Evolutionary conservation across 1,284 basidiomycete genomes (phyloP).

Genomic region (Boletus semigastroideus): DNA sequence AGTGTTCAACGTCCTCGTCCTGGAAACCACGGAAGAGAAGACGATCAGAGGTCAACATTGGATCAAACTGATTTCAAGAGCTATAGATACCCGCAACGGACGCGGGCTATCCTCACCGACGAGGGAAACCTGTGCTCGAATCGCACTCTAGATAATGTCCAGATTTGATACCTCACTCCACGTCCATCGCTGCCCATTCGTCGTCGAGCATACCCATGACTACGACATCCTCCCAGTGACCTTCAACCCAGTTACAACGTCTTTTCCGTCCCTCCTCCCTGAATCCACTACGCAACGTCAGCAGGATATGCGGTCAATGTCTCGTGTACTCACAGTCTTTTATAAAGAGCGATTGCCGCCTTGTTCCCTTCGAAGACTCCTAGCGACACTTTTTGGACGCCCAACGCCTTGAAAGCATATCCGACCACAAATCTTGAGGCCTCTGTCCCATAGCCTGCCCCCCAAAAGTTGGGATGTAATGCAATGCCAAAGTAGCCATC

Average conservation of each 20-base stretch:
- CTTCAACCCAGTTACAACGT: constrained; percentile 8
- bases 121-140: background rate
- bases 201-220: background rate
- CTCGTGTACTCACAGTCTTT: constrained; percentile 18
- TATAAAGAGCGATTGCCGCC: constrained; percentile 19
- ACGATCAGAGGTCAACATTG: constrained; percentile 19
- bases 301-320: background rate
- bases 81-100: background rate
- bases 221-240: constrained; percentile 14
- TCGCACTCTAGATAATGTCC: background rate
- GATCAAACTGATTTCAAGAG: background rate
- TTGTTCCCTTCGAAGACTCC: constrained; percentile 18
- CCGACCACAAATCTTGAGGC: constrained; percentile 19
- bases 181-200: constrained; percentile 11
- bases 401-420: constrained; percentile 24
- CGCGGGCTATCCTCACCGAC: background rate
- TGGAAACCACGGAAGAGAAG: constrained; percentile 11
- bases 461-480: constrained; percentile 19
- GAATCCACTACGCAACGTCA: constrained; percentile 8
- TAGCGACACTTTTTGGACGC: constrained; percentile 24
- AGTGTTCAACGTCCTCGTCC: constrained; percentile 10
- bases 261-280: constrained; percentile 6
- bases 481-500: constrained; percentile 19
- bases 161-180: background rate
- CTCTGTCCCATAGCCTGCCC: constrained; percentile 26